These are phyloP conservation scores for Gloeophyllum trabeum DNA, from an alignment of 768 basidiomycete genomes.

Conservation along the genomic window DNA sequence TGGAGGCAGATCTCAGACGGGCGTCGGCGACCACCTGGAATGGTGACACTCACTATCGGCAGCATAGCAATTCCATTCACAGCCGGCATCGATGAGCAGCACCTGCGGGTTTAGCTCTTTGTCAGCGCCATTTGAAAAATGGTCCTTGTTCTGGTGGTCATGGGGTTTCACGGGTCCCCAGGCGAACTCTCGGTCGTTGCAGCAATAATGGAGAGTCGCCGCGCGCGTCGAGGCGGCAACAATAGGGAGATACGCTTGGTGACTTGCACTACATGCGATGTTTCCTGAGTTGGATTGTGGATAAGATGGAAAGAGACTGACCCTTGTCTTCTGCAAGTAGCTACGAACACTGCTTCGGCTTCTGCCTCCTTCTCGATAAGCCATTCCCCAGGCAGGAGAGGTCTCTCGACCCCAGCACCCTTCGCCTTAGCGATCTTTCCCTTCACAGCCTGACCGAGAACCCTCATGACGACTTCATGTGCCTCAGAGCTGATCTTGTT, in stretches of 20 bases:
- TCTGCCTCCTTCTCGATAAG: constrained; percentile 87
- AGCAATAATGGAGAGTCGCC: constrained; percentile 89
- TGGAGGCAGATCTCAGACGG: constrained; percentile 4
- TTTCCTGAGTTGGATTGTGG: constrained; percentile 1
- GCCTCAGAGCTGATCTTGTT: constrained; percentile 83
- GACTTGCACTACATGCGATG: constrained; percentile 57
- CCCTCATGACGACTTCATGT: constrained; percentile 87
- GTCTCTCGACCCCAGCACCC: constrained; percentile 28
- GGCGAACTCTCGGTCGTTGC: constrained; percentile 79
- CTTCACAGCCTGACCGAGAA: constrained; percentile 67
- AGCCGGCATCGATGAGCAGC: constrained; percentile 88
- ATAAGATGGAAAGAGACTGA: constrained; percentile 22
- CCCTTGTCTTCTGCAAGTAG: constrained; percentile 84
- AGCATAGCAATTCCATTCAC: constrained; percentile 72
- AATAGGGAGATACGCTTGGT: constrained; percentile 89
- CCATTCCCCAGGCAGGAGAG: constrained; percentile 70
- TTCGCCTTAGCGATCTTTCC: constrained; percentile 35
- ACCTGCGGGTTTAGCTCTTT: constrained; percentile 49
- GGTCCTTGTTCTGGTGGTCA: constrained; percentile 42
- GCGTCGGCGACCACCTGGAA: not conserved
- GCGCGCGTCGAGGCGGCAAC: constrained; percentile 82
- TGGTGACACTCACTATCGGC: constrained; percentile 37
- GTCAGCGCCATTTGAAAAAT: constrained; percentile 24
- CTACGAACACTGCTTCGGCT: constrained; percentile 89
- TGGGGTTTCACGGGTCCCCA: constrained; percentile 63